Evolutionary conservation across 129 eudicot species (phyloP).

Genomic region (Solidago caesia): DNA sequence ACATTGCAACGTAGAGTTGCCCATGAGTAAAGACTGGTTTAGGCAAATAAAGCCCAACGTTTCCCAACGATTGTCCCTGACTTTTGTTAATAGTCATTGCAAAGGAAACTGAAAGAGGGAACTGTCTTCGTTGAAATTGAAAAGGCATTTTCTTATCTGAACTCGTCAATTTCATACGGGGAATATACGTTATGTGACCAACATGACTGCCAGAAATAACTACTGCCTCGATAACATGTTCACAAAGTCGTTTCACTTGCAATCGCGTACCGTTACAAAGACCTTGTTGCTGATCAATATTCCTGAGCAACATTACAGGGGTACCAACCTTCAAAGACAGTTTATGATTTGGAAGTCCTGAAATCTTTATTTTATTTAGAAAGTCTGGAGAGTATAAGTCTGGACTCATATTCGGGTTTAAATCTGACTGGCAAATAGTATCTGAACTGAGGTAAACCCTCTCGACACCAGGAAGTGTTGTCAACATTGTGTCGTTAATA

Average conservation of each 20-base stretch:
- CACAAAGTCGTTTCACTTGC: neutral
- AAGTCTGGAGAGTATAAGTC: too few species aligned
- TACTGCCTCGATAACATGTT: neutral
- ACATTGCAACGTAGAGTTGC: too few species aligned
- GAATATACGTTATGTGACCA: neutral
- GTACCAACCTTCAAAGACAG: neutral
- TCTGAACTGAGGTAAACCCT: neutral
- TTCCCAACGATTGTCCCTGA: neutral
- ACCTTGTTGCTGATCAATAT: neutral
- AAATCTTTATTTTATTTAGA: neutral
- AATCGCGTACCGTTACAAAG: neutral
- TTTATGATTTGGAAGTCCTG: neutral
- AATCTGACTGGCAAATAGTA: too few species aligned
- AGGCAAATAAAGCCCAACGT: neutral
- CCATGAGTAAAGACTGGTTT: neutral
- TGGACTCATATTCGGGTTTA: too few species aligned
- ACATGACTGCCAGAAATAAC: neutral
- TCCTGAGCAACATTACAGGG: neutral
- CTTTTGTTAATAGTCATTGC: neutral
- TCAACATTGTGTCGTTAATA: constrained; percentile 11
- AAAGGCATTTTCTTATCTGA: neutral
- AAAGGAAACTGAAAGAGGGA: neutral
- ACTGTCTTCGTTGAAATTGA: neutral
- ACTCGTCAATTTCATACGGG: neutral
- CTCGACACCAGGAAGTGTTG: neutral